Evolutionary conservation across 768 basidiomycete species (phyloP), one percentile per base, ranked within the genome.

Genomic region (Leccinum obscurum): DNA sequence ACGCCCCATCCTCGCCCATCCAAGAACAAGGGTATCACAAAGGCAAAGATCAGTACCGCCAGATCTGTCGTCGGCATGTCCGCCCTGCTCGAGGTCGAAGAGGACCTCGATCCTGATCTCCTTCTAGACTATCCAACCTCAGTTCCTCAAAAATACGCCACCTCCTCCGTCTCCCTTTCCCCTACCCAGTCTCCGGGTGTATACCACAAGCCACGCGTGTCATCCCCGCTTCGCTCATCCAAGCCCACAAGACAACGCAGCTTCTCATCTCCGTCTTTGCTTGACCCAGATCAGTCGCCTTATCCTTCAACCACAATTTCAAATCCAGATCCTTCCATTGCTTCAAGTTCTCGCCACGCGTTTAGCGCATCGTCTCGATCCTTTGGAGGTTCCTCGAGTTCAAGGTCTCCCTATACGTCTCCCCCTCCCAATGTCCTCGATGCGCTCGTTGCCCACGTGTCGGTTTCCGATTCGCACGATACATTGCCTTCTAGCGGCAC

Each of bases 41-140:
- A 74, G 56, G 62, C 67, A 39, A 73, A 77, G 54, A 70, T 71
- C 22, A 76, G 75, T 56, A 61, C 68, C 13, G 77, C 78, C 14
- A 75, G 78, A 61, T 77, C 81, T 58, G 80, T 82, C 75, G 72
- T 78, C 65, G 81, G 78, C 57, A 85, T 85, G 84, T 69, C 81
- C 17, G 78, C 80, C 11, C 66, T 85, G 1, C 72, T 84, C 15
- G 83, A 84, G 64, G 83, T 82, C 60, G 83, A 85, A 55, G 84
- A 85, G 60, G 75, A 80, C 58, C 28, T 56, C 24, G 76, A 77
- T 53, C 52, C 59, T 24, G 73, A 72, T 8, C 24, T 13, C 26
- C 20, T 61, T 22, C 39, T 41, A 22, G 30, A 20, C 11, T 51
- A 56, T 10, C 58, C 68, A 37, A 54, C 57, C 0, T 55, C 61